Evolutionary conservation across 2,329 filamentous ascomycete species (phyloP).

Genomic region (Diaporthe vaccinii): DNA sequence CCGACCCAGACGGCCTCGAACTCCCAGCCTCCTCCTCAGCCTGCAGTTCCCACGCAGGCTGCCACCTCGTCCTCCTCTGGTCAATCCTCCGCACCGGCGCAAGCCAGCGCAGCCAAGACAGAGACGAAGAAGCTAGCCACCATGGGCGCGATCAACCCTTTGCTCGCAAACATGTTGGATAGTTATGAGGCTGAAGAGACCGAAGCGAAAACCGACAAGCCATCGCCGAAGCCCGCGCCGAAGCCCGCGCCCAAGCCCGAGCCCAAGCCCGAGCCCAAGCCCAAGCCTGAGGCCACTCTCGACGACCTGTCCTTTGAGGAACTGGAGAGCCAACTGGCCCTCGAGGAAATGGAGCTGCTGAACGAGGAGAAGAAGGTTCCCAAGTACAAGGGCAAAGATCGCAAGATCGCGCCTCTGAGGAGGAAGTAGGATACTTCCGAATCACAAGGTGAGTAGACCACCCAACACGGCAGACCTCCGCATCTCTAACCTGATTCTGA

Average conservation of each 20-base stretch:
- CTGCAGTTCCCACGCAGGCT: constrained; percentile 1
- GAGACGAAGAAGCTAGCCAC: neutral
- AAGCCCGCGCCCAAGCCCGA: neutral
- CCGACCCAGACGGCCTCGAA: neutral
- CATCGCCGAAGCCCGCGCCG: neutral
- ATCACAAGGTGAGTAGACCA: neutral
- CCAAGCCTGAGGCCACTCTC: neutral
- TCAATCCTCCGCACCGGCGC: constrained; percentile 17
- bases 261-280: neutral
- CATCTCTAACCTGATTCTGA: neutral
- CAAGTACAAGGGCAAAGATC: constrained; percentile 11
- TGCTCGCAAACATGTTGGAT: neutral
- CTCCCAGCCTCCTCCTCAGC: constrained; percentile 3
- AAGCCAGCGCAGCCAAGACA: neutral
- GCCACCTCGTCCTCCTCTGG: constrained; percentile 1
- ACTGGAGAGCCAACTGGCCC: neutral
- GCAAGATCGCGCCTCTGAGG: constrained; percentile 24
- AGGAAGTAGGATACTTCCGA: constrained; percentile 26
- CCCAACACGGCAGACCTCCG: no score
- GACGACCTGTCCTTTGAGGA: neutral
- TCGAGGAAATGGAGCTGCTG: neutral
- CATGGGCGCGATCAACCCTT: constrained; percentile 1
- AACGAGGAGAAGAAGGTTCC: neutral
- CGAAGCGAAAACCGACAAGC: neutral
- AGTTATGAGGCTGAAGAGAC: constrained; percentile 6